Conservation (phyloP, 2,329 filamentous ascomycete genomes). For the Penicillium italicum region DNA sequence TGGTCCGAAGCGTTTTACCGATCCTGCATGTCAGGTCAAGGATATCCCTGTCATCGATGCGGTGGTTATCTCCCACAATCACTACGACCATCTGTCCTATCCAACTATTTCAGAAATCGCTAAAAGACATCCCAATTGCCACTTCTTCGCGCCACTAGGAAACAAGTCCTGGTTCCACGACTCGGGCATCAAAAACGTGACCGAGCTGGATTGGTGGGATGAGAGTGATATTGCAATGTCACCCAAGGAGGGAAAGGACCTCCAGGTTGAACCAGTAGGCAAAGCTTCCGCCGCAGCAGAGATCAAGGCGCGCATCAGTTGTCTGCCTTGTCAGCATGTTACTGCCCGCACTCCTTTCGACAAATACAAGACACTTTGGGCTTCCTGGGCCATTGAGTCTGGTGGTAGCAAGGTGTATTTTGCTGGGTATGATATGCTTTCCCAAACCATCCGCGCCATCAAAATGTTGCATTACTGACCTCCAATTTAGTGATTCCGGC, state of each 20-base stretch:
- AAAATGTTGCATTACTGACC: conserved; percentile 6
- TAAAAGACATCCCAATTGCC: conserved; percentile 68
- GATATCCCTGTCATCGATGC: conserved; percentile 64
- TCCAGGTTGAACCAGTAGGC: conserved; percentile 30
- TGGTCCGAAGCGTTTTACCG: conserved; percentile 74
- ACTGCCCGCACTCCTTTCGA: conserved; percentile 67
- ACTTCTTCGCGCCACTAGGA: conserved; percentile 84
- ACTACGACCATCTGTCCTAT: conserved; percentile 88
- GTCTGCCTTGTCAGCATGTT: conserved; percentile 80
- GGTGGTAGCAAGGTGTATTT: conserved; percentile 80
- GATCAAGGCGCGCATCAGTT: conserved; percentile 70
- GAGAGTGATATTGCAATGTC: conserved; percentile 68
- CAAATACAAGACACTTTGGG: conserved; percentile 75
- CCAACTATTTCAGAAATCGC: conserved; percentile 69
- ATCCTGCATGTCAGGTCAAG: conserved; percentile 68
- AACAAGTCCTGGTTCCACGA: conserved; percentile 76
- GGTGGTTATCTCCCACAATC: conserved; percentile 78
- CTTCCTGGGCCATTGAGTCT: conserved; percentile 75
- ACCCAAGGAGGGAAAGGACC: conserved; percentile 26
- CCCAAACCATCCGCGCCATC: not conserved
- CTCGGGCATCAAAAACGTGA: conserved; percentile 69
- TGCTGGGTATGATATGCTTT: conserved; percentile 50
- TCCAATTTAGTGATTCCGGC: conserved; percentile 69
- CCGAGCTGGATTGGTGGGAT: conserved; percentile 95
- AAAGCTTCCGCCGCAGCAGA: conserved; percentile 31